Evolutionary conservation across 352 stramenopile genomes (phyloP), one percentile per base, ranked within the genome.

Genomic region (Phytophthora tubulina): DNA sequence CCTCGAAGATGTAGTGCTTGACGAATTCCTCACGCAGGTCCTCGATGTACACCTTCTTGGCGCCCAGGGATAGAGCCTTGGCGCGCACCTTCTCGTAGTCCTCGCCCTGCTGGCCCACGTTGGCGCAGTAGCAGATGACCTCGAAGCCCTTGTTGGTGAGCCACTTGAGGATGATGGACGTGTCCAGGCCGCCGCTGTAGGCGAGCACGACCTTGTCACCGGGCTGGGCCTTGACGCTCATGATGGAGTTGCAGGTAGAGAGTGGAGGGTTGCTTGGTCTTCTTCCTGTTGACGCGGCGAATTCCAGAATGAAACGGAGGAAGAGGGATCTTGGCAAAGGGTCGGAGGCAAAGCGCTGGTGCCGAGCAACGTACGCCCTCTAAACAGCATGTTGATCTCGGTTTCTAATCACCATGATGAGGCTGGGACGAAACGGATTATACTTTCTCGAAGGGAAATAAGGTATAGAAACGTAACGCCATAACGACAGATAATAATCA

Each of bases 161-260:
- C 97, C 97, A 99, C 82, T 98, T 99, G 61, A 99, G 93, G 86
- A 99, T 99, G 63, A 99, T 97, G 70, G 97, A 99, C 61, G 98
- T 99, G 83, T 99, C 98, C 52, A 99, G 91, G 58, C 97, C 97
- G 77, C 97, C 97, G 72, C 90, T 98, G 90, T 99, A 99, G 56
- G 97, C 97, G 68, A 99, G 92, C 67, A 99, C 86, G 73, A 99
- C 88, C 81, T 98, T 98, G 75, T 95, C 87, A 75, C 87, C 87
- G 44, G 82, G 30, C 27, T 91, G 81, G 67, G 86, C 86, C 51
- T 84, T 70, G 35, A 94, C 86, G 75, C 86, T 94, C 86, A 94
- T 94, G 7, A 2, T 82, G 51, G 11, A n/a, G 45, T 52, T 36
- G n/a, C 61, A 11, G 21, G 63, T 67, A 45, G 7, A 32, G 48